Evolutionary conservation across 495 filamentous ascomycete genomes (phyloP), one percentile per base, ranked within the genome.

Genomic region (Hyaloscypha finlandica): DNA sequence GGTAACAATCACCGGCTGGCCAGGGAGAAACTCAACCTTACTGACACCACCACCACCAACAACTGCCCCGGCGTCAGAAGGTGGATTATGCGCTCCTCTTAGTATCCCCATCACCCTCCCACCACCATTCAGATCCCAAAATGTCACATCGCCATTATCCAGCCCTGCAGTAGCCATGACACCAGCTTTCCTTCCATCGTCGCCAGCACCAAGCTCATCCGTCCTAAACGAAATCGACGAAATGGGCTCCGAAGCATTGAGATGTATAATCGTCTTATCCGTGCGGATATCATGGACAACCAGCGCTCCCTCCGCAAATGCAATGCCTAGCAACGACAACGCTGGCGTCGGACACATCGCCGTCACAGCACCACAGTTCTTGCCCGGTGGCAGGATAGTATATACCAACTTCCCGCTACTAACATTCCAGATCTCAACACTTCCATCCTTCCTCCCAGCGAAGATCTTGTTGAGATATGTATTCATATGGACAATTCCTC

Each of bases 381-480:
- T 75, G 12, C 85, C 82, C 3, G 88, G 85, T 19, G 96, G 88
- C 25, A 91, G 78, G 55, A 97, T 86, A 3, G 91, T 93, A 74
- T 97, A 91, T 31, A 99, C 83, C 32, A 96, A 81, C 73, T 93
- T 96, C 67, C 92, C 92, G 22, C 90, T 94, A 74, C 89, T 93
- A 61, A 98, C 78, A 74, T 99, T 99, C 96, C 96, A 98, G 61
- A 99, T 94, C 74, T 98, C 94, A 22, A 97, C 86, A 75, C 84
- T 87, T n/a, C 96, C 95, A 74, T 97, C 92, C 65, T 81, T 83
- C 66, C 92, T 87, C 6, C 92, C 95, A 39, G 90, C 89, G 63
- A 98, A 91, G 33, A 99, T 83, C 77, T 99, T 99, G 81, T 98
- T 99, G 30, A 98, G 78, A 77, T 90, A 98, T 1, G 94, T 97